A percentile compares a stretch with the other conserved stretches of the same genome.
phyloP scores from a whole-genome alignment of 1,139 yeast genomes.

The Yamadazyma triangularis region DNA sequence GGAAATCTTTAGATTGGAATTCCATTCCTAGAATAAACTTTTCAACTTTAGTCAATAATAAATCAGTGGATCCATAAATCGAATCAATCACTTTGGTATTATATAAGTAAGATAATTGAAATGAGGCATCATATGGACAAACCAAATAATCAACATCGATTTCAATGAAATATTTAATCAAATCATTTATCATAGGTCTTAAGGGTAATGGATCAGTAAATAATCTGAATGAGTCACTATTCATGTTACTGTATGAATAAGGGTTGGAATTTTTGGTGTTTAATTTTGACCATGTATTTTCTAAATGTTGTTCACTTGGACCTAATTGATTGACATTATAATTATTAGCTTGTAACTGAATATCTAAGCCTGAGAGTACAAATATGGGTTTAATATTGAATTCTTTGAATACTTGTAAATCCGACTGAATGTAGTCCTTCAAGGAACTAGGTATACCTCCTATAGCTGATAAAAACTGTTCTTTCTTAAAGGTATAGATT shows the following conservation, averaged over 20 bases:
- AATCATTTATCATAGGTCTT: slow-evolving; percentile 50
- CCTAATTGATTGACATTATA: slow-evolving; percentile 37
- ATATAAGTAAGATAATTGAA: slow-evolving; percentile 72
- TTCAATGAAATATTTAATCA: slow-evolving; percentile 55
- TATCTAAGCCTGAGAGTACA: slow-evolving; percentile 58
- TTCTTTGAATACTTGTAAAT: slow-evolving; percentile 56
- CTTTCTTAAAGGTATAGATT: slow-evolving; percentile 59
- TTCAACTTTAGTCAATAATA: slow-evolving; percentile 60
- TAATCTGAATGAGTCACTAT: slow-evolving; percentile 41
- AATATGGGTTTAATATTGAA: slow-evolving; percentile 71
- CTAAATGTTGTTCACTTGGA: slow-evolving; percentile 42
- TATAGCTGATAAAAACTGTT: slow-evolving; percentile 70
- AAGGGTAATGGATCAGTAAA: slow-evolving; percentile 43
- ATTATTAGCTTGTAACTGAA: slow-evolving; percentile 28
- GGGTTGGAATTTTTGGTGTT: slow-evolving; percentile 16
- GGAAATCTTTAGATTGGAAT: slow-evolving; percentile 56
- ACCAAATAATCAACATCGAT: slow-evolving; percentile 62
- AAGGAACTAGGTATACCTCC: slow-evolving; percentile 80
- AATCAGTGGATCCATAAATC: slow-evolving; percentile 81
- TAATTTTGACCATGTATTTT: slow-evolving; percentile 43
- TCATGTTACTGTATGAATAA: slow-evolving; percentile 20
- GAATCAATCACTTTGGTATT: slow-evolving; percentile 60
- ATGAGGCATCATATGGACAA: slow-evolving; percentile 80
- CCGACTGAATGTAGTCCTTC: slow-evolving; percentile 53
- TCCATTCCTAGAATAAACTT: slow-evolving; percentile 74